A percentile compares a stretch with the other conserved stretches of the same genome.
These are phyloP conservation scores for Basidiobolus meristosporus DNA, from an alignment of 371 early-diverging fungal species.

Conservation along the genomic window DNA sequence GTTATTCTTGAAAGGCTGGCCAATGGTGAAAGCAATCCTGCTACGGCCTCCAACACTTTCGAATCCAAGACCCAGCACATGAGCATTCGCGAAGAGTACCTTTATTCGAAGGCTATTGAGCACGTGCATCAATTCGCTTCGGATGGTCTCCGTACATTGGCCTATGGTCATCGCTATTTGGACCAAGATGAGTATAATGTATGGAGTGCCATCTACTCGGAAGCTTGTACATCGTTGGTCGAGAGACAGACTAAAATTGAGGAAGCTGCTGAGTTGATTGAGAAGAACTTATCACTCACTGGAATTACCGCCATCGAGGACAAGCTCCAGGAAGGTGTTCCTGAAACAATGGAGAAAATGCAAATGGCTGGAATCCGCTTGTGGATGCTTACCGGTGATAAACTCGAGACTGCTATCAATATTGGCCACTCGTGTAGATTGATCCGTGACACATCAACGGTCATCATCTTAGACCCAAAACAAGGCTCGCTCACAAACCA, in stretches of 20 bases:
- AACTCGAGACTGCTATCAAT: slow-evolving; percentile 94
- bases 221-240: slow-evolving; percentile 58
- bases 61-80: neutral
- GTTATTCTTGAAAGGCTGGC: slow-evolving; percentile 28
- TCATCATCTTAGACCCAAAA: too few relatives aligned
- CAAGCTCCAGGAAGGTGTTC: slow-evolving; percentile 86
- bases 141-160: slow-evolving; percentile 79
- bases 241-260: slow-evolving; percentile 65
- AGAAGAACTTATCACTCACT: slow-evolving; percentile 8
- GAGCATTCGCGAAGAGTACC: neutral
- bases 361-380: slow-evolving; percentile 82
- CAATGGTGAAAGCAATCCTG: neutral
- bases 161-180: slow-evolving; percentile 62
- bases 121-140: slow-evolving; percentile 46
- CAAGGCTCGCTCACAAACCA: too few relatives aligned
- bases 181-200: slow-evolving; percentile 46
- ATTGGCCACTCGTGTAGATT: slow-evolving; percentile 83
- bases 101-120: slow-evolving; percentile 8
- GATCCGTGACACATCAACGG: too few relatives aligned
- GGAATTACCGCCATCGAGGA: too few relatives aligned
- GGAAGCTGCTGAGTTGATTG: slow-evolving; percentile 62
- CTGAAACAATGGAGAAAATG: slow-evolving; percentile 76
- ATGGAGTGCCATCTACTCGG: slow-evolving; percentile 56
- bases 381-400: slow-evolving; percentile 99
- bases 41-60: neutral